These are phyloP conservation scores for Senecio squalidus DNA, from an alignment of 140 eudicot species.

Conservation along the genomic window DNA sequence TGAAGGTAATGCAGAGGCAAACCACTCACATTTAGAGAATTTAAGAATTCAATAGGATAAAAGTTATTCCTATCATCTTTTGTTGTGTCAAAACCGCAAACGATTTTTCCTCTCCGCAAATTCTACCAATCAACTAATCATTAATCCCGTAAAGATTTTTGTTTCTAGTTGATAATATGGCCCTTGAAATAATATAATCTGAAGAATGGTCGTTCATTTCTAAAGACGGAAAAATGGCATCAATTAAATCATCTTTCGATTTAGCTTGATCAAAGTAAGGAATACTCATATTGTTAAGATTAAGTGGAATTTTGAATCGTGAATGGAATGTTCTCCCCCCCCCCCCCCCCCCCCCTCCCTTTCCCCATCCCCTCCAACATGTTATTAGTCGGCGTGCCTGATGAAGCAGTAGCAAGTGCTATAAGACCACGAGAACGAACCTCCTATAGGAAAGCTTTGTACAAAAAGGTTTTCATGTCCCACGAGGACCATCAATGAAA, in stretches of 20 bases:
- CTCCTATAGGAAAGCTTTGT: neutral
- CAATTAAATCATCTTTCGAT: neutral
- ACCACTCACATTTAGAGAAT: neutral
- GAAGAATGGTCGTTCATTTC: neutral
- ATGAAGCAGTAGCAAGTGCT: neutral
- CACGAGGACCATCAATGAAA: neutral
- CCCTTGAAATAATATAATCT: neutral
- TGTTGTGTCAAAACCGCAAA: neutral
- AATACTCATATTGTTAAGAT: neutral
- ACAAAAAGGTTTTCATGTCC: neutral
- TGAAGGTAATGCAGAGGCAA: neutral
- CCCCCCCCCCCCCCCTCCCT: too few relatives aligned
- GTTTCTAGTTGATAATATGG: neutral
- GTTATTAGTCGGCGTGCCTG: neutral
- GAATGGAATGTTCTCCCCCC: too few relatives aligned
- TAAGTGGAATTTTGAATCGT: too few relatives aligned
- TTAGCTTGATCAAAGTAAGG: neutral
- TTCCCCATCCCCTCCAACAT: neutral
- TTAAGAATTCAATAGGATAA: neutral
- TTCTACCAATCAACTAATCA: neutral
- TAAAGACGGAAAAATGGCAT: neutral
- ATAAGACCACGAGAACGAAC: constrained; percentile 2
- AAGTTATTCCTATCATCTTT: neutral
- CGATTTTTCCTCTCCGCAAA: neutral
- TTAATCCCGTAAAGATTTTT: neutral